Evolutionary conservation across 2,329 filamentous ascomycete species (phyloP), one percentile per base, ranked within the genome.

Genomic region (Boeremia exigua): DNA sequence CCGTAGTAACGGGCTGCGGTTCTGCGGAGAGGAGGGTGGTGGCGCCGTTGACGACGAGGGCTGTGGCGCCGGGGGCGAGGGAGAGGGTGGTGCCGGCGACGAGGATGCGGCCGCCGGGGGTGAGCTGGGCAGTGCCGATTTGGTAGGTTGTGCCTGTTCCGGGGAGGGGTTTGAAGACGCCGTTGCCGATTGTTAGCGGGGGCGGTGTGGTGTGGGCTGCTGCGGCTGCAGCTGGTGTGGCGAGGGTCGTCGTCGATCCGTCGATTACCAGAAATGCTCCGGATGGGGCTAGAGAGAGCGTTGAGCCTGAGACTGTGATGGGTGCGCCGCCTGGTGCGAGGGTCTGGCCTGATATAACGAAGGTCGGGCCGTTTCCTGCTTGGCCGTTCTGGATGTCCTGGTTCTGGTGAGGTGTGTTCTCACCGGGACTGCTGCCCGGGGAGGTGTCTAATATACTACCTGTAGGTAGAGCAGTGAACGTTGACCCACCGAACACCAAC

Each of bases 261-360:
- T 77, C 69, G 27, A 77, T 56, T 6, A 77, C 65, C 8, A 74
- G 58, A 12, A 69, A 67, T 6, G 68, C 65, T 11, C 63, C 72
- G 4, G 68, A 71, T 15, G 64, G 61, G 1, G 46, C 63, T 7
- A 77, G 66, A 2, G 75, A 75, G 3, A 77, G 53, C 4, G 64
- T 71, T 1, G 65, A 72, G 6, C 74, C 74, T 28, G 61, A 60
- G 1, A 76, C 61, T 11, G 68, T 73, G 23, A 77, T 69, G 1
- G 57, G 56, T 7, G 72, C 70, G 9, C 74, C 75, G 23, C 60
- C 66, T 7, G 77, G 71, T 1, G 64, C 61, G 1, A 80, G 67
- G 1, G 76, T 78, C 36, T 77, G 69, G 9, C 73, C 77, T 19
- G 68, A 67, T 12, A 80, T 64, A 10, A 78, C 54, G 38, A 79